Conservation (phyloP, 1,284 basidiomycete genomes). For the Melanopsichium pennsylvanicum region DNA sequence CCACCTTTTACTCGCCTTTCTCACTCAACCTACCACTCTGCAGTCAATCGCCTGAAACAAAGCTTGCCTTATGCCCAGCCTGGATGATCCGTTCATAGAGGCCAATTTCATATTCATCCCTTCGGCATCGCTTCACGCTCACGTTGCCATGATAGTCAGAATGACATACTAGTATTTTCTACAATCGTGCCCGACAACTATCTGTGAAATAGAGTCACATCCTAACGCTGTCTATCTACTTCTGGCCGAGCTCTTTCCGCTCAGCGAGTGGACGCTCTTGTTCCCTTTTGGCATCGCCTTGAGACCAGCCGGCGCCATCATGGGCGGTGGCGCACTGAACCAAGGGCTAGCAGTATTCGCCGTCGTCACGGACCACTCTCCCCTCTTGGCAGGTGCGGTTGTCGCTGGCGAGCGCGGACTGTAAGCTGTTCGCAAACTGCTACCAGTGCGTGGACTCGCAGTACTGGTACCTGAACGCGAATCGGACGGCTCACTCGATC, state of each 20-base stretch:
- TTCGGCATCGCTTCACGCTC: not conserved
- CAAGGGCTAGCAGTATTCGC: constrained; percentile 37
- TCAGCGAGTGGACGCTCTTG: constrained; percentile 22
- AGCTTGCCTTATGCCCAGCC: too few species aligned
- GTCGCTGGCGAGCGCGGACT: constrained; percentile 22
- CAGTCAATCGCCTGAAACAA: too few species aligned
- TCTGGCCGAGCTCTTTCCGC: constrained; percentile 33
- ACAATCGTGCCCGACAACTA: constrained; percentile 2
- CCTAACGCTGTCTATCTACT: constrained; percentile 18
- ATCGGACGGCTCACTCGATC: constrained; percentile 21
- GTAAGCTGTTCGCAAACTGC: constrained; percentile 28
- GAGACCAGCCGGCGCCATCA: constrained; percentile 11
- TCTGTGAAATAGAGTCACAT: too few species aligned
- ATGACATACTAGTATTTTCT: not conserved
- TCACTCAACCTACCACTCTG: too few species aligned
- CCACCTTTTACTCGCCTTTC: too few species aligned
- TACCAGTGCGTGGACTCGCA: constrained; percentile 34
- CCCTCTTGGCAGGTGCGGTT: constrained; percentile 16
- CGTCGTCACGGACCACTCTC: constrained; percentile 44
- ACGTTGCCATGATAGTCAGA: too few species aligned
- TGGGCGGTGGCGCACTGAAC: constrained; percentile 46
- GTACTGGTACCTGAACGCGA: constrained; percentile 38
- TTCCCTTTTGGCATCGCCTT: constrained; percentile 26
- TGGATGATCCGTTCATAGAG: too few species aligned
- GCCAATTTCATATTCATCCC: not conserved